These are phyloP conservation scores for Aureobasidium uvarum DNA, from an alignment of 2,329 filamentous ascomycete species.

Conservation along the genomic window DNA sequence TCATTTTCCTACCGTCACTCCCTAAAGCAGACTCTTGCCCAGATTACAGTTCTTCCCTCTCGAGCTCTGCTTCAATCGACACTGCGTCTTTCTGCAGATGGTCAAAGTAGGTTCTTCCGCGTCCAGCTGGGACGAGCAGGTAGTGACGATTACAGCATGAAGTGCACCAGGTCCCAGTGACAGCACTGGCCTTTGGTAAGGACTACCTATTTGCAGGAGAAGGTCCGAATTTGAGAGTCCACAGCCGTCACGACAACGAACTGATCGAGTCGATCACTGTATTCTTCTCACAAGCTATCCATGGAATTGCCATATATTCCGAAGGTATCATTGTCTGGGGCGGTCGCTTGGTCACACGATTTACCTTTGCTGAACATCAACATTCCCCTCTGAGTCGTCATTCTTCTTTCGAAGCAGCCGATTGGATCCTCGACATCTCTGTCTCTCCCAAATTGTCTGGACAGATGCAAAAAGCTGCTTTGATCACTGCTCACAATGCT, in stretches of 20 bases:
- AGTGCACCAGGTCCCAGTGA: slow-evolving; percentile 44
- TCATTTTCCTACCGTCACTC: neutral
- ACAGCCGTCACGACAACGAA: slow-evolving; percentile 35
- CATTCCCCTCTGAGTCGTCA: neutral
- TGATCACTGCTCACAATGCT: slow-evolving; percentile 87
- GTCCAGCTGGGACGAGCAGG: neutral
- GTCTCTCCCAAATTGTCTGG: slow-evolving; percentile 42
- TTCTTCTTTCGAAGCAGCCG: slow-evolving; percentile 37
- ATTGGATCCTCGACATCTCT: slow-evolving; percentile 74
- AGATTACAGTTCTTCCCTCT: neutral
- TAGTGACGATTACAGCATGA: slow-evolving; percentile 34
- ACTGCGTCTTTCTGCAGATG: neutral
- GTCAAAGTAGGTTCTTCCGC: slow-evolving; percentile 3
- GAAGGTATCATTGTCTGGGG: slow-evolving; percentile 66
- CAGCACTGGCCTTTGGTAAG: slow-evolving; percentile 44
- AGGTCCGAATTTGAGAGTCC: slow-evolving; percentile 45
- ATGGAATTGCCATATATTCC: slow-evolving; percentile 61
- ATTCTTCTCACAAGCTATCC: slow-evolving; percentile 68
- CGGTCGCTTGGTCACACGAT: slow-evolving; percentile 52
- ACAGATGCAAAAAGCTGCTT: slow-evolving; percentile 39
- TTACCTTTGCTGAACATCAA: neutral
- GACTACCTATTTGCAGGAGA: slow-evolving; percentile 45
- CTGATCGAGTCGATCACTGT: slow-evolving; percentile 46
- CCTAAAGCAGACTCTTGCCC: no score
- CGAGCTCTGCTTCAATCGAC: neutral